These are phyloP conservation scores for Xylaria sp. DNA, from an alignment of 2,329 filamentous ascomycete genomes.

Conservation along the genomic window DNA sequence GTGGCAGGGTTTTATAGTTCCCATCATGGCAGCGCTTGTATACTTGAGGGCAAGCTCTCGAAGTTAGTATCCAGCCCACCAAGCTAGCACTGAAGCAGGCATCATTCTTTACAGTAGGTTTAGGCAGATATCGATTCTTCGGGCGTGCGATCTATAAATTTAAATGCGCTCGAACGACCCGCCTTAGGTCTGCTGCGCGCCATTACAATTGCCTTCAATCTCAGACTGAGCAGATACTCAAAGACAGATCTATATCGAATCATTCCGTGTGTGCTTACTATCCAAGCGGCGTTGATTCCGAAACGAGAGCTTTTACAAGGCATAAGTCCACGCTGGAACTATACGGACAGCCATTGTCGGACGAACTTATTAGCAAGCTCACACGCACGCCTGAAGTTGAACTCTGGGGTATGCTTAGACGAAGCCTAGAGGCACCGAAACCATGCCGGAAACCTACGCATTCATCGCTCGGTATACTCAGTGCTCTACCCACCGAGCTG, in stretches of 20 bases:
- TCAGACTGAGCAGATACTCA: neutral
- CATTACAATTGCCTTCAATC: neutral
- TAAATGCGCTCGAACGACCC: neutral
- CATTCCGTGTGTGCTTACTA: neutral
- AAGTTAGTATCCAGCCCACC: neutral
- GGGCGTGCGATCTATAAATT: neutral
- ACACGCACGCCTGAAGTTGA: conserved; percentile 18
- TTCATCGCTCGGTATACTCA: conserved; percentile 46
- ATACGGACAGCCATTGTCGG: neutral
- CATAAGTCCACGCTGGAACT: neutral
- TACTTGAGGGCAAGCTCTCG: neutral
- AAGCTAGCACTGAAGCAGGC: neutral
- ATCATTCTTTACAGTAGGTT: neutral
- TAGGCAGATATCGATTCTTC: conserved; percentile 8
- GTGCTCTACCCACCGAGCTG: conserved; percentile 45
- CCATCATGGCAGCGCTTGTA: neutral
- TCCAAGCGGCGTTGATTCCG: neutral
- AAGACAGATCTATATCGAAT: neutral
- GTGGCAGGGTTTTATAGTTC: neutral
- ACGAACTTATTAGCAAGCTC: conserved; percentile 1
- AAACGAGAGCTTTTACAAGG: neutral
- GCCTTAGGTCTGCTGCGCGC: neutral
- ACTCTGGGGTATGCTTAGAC: conserved; percentile 15
- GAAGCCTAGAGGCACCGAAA: neutral
- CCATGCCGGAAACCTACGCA: conserved; percentile 15